These are phyloP conservation scores for Myriangium duriaei DNA, from an alignment of 2,329 filamentous ascomycete species.

Conservation along the genomic window DNA sequence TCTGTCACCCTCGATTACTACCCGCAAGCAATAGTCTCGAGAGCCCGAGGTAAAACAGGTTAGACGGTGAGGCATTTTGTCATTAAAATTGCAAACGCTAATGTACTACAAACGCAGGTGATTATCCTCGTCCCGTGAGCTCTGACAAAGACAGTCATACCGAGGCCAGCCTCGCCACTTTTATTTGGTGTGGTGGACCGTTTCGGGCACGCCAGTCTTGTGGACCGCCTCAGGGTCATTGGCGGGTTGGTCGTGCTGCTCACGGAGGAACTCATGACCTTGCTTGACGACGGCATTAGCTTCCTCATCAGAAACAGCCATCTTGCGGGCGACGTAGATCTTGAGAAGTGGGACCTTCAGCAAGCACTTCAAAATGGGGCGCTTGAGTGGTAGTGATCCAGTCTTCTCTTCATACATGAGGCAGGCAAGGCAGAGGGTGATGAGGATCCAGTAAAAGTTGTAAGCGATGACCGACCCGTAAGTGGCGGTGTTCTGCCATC, in stretches of 20 bases:
- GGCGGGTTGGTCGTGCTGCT: background rate
- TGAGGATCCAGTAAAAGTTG: constrained; percentile 72
- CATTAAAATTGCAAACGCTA: no score
- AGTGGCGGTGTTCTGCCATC: constrained; percentile 81
- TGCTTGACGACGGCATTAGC: background rate
- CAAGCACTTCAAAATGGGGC: background rate
- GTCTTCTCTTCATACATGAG: constrained; percentile 57
- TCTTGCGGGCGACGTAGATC: background rate
- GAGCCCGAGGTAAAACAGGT: no score
- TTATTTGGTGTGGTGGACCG: background rate
- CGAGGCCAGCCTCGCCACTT: no score
- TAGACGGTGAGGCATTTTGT: no score
- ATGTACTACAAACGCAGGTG: no score
- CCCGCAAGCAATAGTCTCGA: no score
- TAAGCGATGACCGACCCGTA: constrained; percentile 80
- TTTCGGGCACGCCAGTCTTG: background rate
- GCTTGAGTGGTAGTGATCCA: background rate
- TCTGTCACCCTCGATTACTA: no score
- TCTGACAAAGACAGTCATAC: no score
- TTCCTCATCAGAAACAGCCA: background rate
- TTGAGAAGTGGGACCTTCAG: background rate
- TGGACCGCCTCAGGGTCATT: background rate
- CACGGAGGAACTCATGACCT: background rate
- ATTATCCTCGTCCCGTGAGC: no score
- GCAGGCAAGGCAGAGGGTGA: constrained; percentile 51